A percentile compares a stretch with the other conserved stretches of the same genome.
Conservation (phyloP, 2,329 filamentous ascomycete species). For the Eutypella sp. region DNA sequence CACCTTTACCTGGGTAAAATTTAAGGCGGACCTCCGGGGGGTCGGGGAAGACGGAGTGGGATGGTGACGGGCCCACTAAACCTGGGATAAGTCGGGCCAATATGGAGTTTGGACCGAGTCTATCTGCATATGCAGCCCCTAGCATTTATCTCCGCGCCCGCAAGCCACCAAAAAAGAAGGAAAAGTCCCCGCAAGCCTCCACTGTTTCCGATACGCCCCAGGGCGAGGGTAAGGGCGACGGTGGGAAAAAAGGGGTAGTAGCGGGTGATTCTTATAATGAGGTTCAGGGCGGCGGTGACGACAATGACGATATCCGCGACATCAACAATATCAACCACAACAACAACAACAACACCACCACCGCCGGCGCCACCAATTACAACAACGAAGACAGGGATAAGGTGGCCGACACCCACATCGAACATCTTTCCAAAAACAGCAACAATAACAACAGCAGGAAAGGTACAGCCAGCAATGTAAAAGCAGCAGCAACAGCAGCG, state of each 20-base stretch:
- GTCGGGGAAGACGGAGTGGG: not conserved
- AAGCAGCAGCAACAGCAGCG: not conserved
- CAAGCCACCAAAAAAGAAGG: constrained; percentile 24
- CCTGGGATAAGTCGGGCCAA: not conserved
- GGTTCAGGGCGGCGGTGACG: not conserved
- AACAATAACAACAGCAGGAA: not conserved
- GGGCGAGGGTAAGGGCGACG: not conserved
- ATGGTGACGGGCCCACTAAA: too few relatives aligned
- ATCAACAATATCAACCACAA: not conserved
- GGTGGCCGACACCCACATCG: too few relatives aligned
- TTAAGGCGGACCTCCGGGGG: not conserved
- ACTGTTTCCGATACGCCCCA: not conserved
- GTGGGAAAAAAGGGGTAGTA: not conserved
- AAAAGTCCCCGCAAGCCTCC: not conserved
- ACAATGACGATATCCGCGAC: not conserved
- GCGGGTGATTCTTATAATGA: not conserved
- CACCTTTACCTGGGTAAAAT: too few relatives aligned
- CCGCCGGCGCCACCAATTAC: not conserved
- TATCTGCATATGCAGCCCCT: constrained; percentile 1
- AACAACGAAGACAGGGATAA: not conserved
- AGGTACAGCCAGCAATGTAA: not conserved
- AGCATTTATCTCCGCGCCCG: constrained; percentile 8
- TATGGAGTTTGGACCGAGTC: not conserved
- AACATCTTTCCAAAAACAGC: not conserved
- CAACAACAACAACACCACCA: not conserved